Conservation (phyloP, 495 filamentous ascomycete genomes). For the Mytilinidion resinicola region DNA sequence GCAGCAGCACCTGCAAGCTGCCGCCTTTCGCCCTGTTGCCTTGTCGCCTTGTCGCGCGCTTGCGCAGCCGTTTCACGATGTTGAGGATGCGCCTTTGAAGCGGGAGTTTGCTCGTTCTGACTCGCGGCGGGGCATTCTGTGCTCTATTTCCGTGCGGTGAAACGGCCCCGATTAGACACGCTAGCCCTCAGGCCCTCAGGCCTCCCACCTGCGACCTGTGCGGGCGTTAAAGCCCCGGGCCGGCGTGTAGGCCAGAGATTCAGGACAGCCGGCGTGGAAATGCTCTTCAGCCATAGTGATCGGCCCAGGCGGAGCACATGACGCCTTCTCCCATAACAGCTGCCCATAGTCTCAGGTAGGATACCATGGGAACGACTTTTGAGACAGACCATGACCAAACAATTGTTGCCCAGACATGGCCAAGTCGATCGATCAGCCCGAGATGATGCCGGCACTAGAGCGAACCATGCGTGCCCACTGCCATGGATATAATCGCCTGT, state of each 20-base stretch:
- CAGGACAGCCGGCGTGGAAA: neutral
- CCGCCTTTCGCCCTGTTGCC: neutral
- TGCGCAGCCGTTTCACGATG: neutral
- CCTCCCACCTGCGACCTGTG: neutral
- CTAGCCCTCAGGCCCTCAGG: neutral
- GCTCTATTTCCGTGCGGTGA: neutral
- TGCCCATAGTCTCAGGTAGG: neutral
- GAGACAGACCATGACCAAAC: slow-evolving; percentile 9
- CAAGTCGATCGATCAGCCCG: no score
- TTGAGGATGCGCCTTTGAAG: neutral
- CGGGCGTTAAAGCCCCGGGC: slow-evolving; percentile 1
- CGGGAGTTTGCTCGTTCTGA: neutral
- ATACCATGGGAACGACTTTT: slow-evolving; percentile 16
- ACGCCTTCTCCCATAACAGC: neutral
- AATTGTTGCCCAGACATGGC: no score
- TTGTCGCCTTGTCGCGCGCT: neutral
- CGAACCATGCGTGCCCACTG: no score
- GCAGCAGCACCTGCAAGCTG: neutral
- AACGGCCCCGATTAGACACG: neutral
- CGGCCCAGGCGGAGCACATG: neutral
- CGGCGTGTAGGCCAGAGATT: slow-evolving; percentile 1
- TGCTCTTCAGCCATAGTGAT: slow-evolving; percentile 1
- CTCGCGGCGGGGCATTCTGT: neutral
- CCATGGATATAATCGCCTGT: no score
- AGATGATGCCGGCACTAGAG: no score